A percentile compares a stretch with the other conserved stretches of the same genome.
These are phyloP conservation scores for Ascobolus immersus DNA, from an alignment of 495 filamentous ascomycete species.

Conservation along the genomic window DNA sequence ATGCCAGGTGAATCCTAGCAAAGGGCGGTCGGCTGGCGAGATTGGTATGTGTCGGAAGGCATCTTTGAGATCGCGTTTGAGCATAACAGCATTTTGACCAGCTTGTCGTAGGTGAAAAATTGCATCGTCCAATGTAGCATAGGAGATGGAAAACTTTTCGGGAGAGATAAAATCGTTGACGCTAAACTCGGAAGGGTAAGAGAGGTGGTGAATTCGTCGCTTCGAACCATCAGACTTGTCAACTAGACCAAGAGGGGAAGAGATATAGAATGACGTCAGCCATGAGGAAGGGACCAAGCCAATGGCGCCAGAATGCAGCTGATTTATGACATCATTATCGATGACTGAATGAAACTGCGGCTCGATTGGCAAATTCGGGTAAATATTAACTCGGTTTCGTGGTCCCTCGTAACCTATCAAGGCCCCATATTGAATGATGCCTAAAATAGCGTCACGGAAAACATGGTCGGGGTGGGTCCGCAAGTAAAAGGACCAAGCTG, in stretches of 20 bases:
- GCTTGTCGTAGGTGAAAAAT: no score
- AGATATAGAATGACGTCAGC: background rate
- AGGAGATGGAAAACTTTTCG: no score
- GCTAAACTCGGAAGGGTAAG: no score
- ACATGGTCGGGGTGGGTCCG: background rate
- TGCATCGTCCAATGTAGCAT: no score
- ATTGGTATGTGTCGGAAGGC: conserved; percentile 6
- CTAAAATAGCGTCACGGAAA: background rate
- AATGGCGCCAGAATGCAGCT: no score
- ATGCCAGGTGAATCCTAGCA: conserved; percentile 5
- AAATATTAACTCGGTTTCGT: no score
- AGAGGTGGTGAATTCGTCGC: background rate
- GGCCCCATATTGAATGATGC: conserved; percentile 1
- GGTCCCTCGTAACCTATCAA: background rate
- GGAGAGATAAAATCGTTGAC: no score
- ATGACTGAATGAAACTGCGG: no score
- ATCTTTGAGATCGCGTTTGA: conserved; percentile 8
- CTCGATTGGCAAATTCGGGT: background rate
- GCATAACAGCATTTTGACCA: no score
- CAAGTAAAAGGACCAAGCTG: background rate
- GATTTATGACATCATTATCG: no score
- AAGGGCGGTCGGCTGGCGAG: background rate
- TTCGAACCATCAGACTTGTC: conserved; percentile 1
- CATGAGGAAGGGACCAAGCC: no score
- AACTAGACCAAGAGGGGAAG: background rate